Evolutionary conservation across 2,329 filamentous ascomycete species (phyloP), one percentile per base, ranked within the genome.

Genomic region (Penicillium brasilianum): DNA sequence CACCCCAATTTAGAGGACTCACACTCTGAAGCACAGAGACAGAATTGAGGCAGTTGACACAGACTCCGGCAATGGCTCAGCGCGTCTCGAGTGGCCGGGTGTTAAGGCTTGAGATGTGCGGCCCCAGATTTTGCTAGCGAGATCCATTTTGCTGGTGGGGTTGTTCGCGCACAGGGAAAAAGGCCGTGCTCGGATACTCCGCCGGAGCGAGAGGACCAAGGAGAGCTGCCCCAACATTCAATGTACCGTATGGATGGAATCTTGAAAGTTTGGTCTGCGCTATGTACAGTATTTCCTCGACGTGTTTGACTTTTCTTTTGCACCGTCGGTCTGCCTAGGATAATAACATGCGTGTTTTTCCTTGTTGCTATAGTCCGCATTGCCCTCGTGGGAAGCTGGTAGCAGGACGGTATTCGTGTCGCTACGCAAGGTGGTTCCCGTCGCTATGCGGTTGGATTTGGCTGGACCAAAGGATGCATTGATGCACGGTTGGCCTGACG

Each of bases 101-200:
- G 54, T 67, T 54, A 61, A 66, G 58, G 63, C 57, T 60, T 39
- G 60, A 61, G 67, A 66, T 66, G 61, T 66, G 66, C 67, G 67
- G 65, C 67, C 67, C 67, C 67, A 69, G 67, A 65, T 69, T 69
- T 66, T 44, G 57, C 66, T 68, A 68, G 64, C 66, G 66, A 69
- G 66, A 66, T 66, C 66, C 67, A 67, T 69, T 32, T 34, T 9
- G 34, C 25, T 48, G 57, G 67, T 69, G 67, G 67, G 62, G 67
- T 55, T 63, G 66, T 67, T 69, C 64, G 62, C 63, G 43, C 36
- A 43, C 57, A 39, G 54, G 16, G 48, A 36, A 39, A 52, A 52
- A 22, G 50, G 18, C 59, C 60, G 46, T 61, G 55, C 59, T 56
- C 56, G 51, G 55, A 16, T 57, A 39, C 55, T 62, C 59, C 59